Conservation (phyloP, 148 eudicot species). For the Arbutus unedo region DNA sequence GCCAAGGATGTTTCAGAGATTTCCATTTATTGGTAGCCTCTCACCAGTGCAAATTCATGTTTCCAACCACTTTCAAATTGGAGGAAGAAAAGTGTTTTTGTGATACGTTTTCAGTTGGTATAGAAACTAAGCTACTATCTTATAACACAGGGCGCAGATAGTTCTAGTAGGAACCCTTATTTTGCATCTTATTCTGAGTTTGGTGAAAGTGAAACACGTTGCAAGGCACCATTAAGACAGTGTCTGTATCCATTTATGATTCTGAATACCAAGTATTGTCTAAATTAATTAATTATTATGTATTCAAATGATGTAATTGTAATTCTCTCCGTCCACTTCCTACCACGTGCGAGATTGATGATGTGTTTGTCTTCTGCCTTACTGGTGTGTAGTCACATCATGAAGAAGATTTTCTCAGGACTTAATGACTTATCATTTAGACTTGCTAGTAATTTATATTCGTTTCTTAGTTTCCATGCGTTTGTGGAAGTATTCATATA, state of each 20-base stretch:
- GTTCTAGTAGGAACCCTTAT: background rate
- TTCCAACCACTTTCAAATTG: constrained; percentile 8
- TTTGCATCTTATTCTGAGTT: background rate
- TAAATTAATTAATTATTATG: background rate
- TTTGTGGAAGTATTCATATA: background rate
- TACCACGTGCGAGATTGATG: background rate
- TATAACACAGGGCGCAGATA: background rate
- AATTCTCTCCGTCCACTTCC: background rate
- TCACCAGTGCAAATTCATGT: constrained; percentile 3
- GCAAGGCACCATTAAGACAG: background rate
- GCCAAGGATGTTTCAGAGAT: no score
- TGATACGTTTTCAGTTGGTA: background rate
- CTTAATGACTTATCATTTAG: background rate
- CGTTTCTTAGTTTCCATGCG: background rate
- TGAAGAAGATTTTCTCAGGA: background rate
- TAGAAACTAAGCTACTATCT: background rate
- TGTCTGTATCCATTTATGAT: background rate
- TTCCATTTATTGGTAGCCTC: background rate
- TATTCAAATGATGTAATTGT: background rate
- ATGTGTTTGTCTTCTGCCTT: background rate
- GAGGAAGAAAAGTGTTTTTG: background rate
- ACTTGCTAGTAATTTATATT: background rate
- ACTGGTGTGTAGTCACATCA: background rate
- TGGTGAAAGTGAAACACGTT: background rate
- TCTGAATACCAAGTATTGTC: background rate